A percentile compares a stretch with the other conserved stretches of the same genome.
Evolutionary conservation across 805 yeast genomes (phyloP).

Genomic region (Hagleromyces aurorensis): DNA sequence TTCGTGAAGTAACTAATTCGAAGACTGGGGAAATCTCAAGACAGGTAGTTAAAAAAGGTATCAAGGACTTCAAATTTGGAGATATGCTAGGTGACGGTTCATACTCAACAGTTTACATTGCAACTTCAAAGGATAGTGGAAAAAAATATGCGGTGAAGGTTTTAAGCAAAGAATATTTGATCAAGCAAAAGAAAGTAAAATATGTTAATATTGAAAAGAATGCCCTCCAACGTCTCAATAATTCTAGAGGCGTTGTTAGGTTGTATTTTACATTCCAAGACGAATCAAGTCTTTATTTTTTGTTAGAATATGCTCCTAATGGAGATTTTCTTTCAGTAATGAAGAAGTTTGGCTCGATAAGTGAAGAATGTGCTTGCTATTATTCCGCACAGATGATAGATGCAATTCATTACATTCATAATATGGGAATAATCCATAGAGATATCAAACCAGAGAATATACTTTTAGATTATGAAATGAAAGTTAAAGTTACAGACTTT

Average conservation of each 20-base stretch:
- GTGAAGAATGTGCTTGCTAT: constrained; percentile 59
- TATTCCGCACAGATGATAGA: constrained; percentile 69
- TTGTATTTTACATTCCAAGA: constrained; percentile 77
- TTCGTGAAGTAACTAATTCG: constrained; percentile 37
- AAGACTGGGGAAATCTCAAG: constrained; percentile 44
- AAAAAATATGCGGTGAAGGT: constrained; percentile 76
- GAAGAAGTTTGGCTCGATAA: constrained; percentile 61
- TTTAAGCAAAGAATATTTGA: constrained; percentile 67
- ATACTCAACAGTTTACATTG: constrained; percentile 85
- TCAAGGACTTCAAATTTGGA: constrained; percentile 84
- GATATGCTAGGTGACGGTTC: constrained; percentile 92
- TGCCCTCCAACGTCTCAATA: constrained; percentile 61
- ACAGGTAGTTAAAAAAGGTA: constrained; percentile 45
- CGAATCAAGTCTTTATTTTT: constrained; percentile 61
- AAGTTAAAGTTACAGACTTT: constrained; percentile 69
- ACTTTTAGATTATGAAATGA: constrained; percentile 49
- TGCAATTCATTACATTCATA: constrained; percentile 65
- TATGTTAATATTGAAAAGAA: constrained; percentile 79
- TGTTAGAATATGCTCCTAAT: constrained; percentile 69
- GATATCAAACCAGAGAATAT: constrained; percentile 83
- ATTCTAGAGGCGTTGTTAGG: constrained; percentile 55
- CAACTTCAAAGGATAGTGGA: constrained; percentile 65
- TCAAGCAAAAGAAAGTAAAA: constrained; percentile 74
- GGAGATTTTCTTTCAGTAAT: constrained; percentile 67
- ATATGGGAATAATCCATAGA: constrained; percentile 69